Base-by-base conservation (phyloP, 1,284 basidiomycete genomes). In the Moniliella sp. region DNA sequence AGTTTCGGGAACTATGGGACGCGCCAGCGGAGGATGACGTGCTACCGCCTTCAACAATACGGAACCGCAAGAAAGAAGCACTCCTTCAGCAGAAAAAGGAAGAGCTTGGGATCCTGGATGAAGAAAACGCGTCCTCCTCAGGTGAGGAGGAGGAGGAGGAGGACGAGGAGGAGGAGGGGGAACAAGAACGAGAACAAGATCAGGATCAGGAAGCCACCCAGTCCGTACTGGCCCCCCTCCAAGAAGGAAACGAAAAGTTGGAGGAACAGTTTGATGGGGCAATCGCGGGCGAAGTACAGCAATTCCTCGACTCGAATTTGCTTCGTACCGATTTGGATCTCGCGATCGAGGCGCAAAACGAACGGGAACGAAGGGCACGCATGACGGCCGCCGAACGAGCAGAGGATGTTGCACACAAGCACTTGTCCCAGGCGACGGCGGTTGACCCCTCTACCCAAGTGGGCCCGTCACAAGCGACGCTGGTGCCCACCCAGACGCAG, bases 1-100 rank as follows among this genome's bases (percentile, higher is more conserved):
- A 97, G 61, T 97, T 94, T 57, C 68, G 86, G 32, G 78, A 71
- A 31, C 76, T 84, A 4, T 86, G 70, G 18, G 30, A 45, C 21
- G 34, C 34, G 27, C 50, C 45, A 31, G 46, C 66, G 64, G 31
- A 35, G 26, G 44, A 41, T 37, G 23, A 36, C 33, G 28, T 37
- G 36, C 25, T 35, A 38, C 28, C 21, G n/a, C 21, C 8, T n/a
- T 7, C 7, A n/a, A 23, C n/a, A 7, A 23, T 7, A 36, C 40
- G 16, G 34, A 35, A 21, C 34, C 36, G 18, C 23, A 32, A 16
- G 40, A 18, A 5, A 25, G 32, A 18, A 26, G 27, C 13, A 39
- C 34, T 17, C 46, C 42, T 26, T 26, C 36, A 25, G 33, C 39
- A 19, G 37, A 36, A 4, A 33, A 42, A 12, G 40, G 36, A 40